Evolutionary conservation across 140 eudicot genomes (phyloP).

Genomic region (Ambrosia hybrid): DNA sequence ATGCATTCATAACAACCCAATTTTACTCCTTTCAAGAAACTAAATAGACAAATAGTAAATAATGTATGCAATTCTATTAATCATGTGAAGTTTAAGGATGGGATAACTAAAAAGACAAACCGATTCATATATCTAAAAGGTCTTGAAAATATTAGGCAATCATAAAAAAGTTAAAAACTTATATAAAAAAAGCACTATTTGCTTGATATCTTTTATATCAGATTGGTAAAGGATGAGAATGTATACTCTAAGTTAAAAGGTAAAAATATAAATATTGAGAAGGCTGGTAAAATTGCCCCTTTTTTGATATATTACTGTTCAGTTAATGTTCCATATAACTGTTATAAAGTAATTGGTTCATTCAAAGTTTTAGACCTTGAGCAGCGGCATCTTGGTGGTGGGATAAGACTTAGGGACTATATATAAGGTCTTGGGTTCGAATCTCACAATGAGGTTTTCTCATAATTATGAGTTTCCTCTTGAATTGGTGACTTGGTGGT

Average conservation of each 20-base stretch:
- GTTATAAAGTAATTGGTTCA: too few relatives aligned
- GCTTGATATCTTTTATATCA: not conserved
- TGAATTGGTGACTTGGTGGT: too few relatives aligned
- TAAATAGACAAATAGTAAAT: not conserved
- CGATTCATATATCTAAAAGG: not conserved
- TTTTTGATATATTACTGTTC: too few relatives aligned
- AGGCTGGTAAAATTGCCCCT: too few relatives aligned
- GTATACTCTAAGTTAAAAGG: not conserved
- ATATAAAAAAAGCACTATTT: not conserved
- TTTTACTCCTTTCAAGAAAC: slow-evolving; percentile 18
- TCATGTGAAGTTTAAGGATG: not conserved
- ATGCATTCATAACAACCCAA: slow-evolving; percentile 23
- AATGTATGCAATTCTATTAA: not conserved
- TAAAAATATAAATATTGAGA: too few relatives aligned
- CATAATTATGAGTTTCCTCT: too few relatives aligned
- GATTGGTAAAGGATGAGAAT: not conserved
- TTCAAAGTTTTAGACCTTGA: too few relatives aligned
- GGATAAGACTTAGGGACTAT: too few relatives aligned
- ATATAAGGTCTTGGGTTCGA: too few relatives aligned
- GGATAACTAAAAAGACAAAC: not conserved
- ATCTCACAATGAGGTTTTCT: too few relatives aligned
- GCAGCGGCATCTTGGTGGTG: too few relatives aligned
- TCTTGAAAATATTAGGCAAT: not conserved
- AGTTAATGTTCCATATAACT: too few relatives aligned
- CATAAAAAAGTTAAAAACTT: not conserved